Evolutionary conservation across 768 basidiomycete genomes (phyloP), one percentile per base, ranked within the genome.

Genomic region (Trametes gibbosa): DNA sequence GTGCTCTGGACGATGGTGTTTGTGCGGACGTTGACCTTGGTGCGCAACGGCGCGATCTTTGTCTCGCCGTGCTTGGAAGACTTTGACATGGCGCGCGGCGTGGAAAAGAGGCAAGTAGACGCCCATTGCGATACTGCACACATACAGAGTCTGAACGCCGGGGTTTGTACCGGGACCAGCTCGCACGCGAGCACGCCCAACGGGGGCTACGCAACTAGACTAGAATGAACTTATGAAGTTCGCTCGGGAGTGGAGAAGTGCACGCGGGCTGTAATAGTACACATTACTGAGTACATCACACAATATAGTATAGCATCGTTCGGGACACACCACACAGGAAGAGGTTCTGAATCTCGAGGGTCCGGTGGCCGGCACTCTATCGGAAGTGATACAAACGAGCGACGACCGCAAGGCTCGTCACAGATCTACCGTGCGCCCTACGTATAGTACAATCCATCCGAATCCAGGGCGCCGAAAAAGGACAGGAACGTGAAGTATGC

Each of bases 1-100:
- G 23, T 82, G 16, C 63, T 87, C 32, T 89, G 85, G 85, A 37
- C 75, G 3, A 75, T 66, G 10, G 77, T 87, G 23, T 77, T 79
- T 2, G 47, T 65, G 12, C 75, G 75, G 40, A 85, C 85, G 5
- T 8, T 76, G 10, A 50, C 65, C 8, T 61, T 71, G 47, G 69
- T 76, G 17, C 69, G 66, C 12, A 67, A 69, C 42, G 75, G 78
- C 17, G 56, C 57, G 19, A 77, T 82, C 23, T 81, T 82, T 58
- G 75, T 78, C 37, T 69, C 76, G 13, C 76, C 79, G 10, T 74
- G 76, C 50, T 63, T 73, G 50, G 75, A 77, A 51, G 76, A 75
- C 37, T 61, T 65, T 5, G 60, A 65, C 27, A 52, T 61, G 54
- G 23, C 43, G 50, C 55, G 54, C 9, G 60, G 29, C 16, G 43